Evolutionary conservation across 495 filamentous ascomycete species (phyloP).

Genomic region (Neurospora sublineolata): DNA sequence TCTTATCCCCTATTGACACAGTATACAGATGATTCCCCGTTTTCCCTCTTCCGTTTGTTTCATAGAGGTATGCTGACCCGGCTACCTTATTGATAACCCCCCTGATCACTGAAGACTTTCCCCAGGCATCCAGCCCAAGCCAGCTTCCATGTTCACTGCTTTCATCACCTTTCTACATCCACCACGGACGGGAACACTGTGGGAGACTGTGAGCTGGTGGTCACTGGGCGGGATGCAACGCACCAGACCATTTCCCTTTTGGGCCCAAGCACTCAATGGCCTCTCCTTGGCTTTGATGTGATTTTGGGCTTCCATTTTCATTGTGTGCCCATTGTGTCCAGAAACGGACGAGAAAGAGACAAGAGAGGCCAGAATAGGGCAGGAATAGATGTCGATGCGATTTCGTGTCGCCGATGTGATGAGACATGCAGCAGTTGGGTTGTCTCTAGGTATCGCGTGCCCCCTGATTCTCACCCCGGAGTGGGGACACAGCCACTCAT

Average conservation of each 20-base stretch:
- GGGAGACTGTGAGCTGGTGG: neutral
- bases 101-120: neutral
- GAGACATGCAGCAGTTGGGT: neutral
- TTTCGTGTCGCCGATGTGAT: neutral
- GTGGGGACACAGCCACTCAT: neutral
- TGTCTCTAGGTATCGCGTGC: neutral
- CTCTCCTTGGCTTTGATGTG: neutral
- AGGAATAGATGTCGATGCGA: neutral
- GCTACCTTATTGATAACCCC: neutral
- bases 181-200: neutral
- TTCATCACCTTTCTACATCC: neutral
- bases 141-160: neutral
- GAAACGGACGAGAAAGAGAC: neutral
- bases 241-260: neutral
- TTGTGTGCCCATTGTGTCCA: neutral
- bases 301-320: neutral
- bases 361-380: neutral
- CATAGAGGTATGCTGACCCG: neutral
- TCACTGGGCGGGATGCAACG: neutral
- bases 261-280: neutral
- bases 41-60: neutral
- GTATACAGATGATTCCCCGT: neutral
- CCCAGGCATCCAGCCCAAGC: neutral
- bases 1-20: neutral
- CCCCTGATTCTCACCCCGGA: neutral